These are phyloP conservation scores for Elongisporangium undulatum DNA, from an alignment of 352 stramenopile species.

Conservation along the genomic window DNA sequence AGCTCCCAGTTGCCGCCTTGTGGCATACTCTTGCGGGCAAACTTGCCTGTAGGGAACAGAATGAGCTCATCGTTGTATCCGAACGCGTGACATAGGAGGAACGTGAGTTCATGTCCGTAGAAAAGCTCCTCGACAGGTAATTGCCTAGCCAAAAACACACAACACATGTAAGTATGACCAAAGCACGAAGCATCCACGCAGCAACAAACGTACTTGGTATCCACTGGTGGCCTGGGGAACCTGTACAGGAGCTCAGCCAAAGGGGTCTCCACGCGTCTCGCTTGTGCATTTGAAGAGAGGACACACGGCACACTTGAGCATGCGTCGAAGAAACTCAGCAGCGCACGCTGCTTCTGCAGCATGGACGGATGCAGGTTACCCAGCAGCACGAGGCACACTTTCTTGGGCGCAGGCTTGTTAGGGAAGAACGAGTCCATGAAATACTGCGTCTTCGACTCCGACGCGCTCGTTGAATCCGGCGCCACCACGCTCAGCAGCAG, in stretches of 20 bases:
- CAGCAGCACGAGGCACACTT: slow-evolving; percentile 72
- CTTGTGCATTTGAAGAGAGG: slow-evolving; percentile 30
- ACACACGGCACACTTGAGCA: slow-evolving; percentile 68
- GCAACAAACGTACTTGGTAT: slow-evolving; percentile 41
- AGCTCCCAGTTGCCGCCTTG: slow-evolving; percentile 70
- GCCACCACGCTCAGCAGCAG: slow-evolving; percentile 48
- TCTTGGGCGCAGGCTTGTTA: slow-evolving; percentile 34
- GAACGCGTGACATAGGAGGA: slow-evolving; percentile 68
- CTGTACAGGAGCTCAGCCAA: slow-evolving; percentile 65
- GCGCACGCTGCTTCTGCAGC: slow-evolving; percentile 60
- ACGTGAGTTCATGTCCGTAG: slow-evolving; percentile 73
- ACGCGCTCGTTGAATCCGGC: neutral
- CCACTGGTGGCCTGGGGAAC: slow-evolving; percentile 56
- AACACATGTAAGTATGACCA: neutral
- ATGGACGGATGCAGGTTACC: slow-evolving; percentile 64
- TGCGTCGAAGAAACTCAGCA: slow-evolving; percentile 64
- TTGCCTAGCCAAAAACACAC: slow-evolving; percentile 15
- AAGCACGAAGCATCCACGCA: neutral
- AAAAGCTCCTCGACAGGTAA: slow-evolving; percentile 63
- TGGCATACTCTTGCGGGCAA: slow-evolving; percentile 65
- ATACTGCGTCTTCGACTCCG: slow-evolving; percentile 31
- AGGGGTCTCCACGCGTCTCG: slow-evolving; percentile 46
- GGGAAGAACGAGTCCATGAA: slow-evolving; percentile 48
- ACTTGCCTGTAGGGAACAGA: slow-evolving; percentile 45
- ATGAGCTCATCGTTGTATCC: slow-evolving; percentile 79